Evolutionary conservation across 2,329 filamentous ascomycete genomes (phyloP), one percentile per base, ranked within the genome.

Genomic region (Cladosporium sp.): DNA sequence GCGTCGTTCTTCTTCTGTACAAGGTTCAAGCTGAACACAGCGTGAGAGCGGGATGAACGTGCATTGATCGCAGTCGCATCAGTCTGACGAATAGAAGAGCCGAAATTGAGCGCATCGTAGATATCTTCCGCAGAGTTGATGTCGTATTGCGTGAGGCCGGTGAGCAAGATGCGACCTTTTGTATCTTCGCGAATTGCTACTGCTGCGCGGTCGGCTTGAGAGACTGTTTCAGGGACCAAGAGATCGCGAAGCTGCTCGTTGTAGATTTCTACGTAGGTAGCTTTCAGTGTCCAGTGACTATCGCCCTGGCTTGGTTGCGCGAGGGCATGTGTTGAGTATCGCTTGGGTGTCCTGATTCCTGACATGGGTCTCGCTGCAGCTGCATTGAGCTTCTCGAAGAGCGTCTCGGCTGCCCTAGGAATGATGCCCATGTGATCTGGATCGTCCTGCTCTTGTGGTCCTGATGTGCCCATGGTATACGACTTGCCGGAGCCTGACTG

Each of bases 401-500:
- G 81, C 25, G 87, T 85, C 32, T 84, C 83, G 2, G 92, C 93
- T 34, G 94, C 94, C 65, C 94, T 88, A 28, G 94, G 93, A 65
- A 99, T 92, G n/a, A 99, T 91, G 72, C 93, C 93, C 95, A 64
- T 59, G n/a, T 62, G 56, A 7, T 60, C 52, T 51, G 68, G 57
- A 65, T 71, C 61, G 55, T 57, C 58, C 60, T 70, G 67, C 68
- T 97, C 92, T 20, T 74, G 74, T 1, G 92, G 90, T 4, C 91
- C 91, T 0, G 93, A 91, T 0, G 94, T 99, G 58, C 94, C 94
- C 94, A 99, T 99, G 0, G 94, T 99, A 71, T 96, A 97, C 2
- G 93, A 97, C 77, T 99, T 99, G 66, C 94, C 94, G 10, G 94
- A 91, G 57, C 94, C 94, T 25, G 94, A 99, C 78, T 99, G 94